Evolutionary conservation across 1,139 yeast species (phyloP).

Genomic region (Saccharomycopsis crataegensis): DNA sequence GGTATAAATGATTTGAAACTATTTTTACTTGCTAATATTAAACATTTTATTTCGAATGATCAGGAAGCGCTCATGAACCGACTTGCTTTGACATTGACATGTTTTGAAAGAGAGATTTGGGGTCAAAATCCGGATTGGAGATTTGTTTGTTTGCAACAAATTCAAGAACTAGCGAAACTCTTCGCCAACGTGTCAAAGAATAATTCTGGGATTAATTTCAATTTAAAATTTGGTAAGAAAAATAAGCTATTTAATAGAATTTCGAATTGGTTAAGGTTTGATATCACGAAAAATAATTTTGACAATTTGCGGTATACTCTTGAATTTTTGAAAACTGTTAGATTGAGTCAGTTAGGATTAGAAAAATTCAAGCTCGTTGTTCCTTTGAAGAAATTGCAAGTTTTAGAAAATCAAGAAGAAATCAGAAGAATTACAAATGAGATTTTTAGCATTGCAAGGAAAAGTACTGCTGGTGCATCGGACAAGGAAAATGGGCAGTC

Average conservation of each 20-base stretch:
- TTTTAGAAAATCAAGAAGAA: constrained; percentile 4
- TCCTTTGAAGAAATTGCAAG: constrained; percentile 11
- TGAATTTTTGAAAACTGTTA: constrained; percentile 14
- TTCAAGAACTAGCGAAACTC: constrained; percentile 4
- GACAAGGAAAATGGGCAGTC: too few relatives aligned
- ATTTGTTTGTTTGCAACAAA: constrained; percentile 16
- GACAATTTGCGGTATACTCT: constrained; percentile 6
- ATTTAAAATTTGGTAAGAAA: constrained; percentile 13
- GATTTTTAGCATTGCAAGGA: not conserved
- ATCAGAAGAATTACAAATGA: constrained; percentile 10
- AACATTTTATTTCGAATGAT: constrained; percentile 7
- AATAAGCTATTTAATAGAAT: constrained; percentile 20
- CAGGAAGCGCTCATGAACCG: constrained; percentile 17
- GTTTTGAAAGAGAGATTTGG: constrained; percentile 19
- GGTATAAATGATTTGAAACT: constrained; percentile 9
- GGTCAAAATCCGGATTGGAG: constrained; percentile 21
- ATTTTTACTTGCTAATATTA: constrained; percentile 11
- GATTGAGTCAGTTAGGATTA: constrained; percentile 4
- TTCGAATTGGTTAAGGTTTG: constrained; percentile 21
- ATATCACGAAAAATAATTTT: constrained; percentile 11
- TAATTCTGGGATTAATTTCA: constrained; percentile 9
- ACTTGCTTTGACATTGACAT: constrained; percentile 13
- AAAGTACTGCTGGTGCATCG: too few relatives aligned
- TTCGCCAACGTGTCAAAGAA: not conserved
- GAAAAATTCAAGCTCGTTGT: constrained; percentile 15